Percentiles rank a stretch among this genome's conserved stretches.
phyloP scores from a whole-genome alignment of 192 early-diverging fungal genomes.

The Piromyces finnis region DNA sequence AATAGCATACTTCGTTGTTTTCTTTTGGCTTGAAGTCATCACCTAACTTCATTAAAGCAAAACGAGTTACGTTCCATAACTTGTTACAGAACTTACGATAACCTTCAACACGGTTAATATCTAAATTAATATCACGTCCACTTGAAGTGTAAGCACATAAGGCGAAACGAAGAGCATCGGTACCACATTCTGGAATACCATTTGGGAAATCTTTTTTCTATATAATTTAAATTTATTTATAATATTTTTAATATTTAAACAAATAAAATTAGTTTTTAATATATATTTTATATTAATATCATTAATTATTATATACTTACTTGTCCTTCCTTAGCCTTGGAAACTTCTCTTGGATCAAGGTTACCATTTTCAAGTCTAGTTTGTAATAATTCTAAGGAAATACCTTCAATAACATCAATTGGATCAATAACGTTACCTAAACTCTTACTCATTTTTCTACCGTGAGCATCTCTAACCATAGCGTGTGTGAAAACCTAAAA shows the following conservation, averaged over 20 bases:
- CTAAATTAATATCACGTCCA: slow-evolving; percentile 81
- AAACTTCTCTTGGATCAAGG: slow-evolving; percentile 74
- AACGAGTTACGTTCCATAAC: slow-evolving; percentile 94
- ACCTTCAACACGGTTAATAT: slow-evolving; percentile 89
- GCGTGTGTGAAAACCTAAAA: slow-evolving; percentile 86
- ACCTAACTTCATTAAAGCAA: slow-evolving; percentile 91
- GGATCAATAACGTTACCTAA: slow-evolving; percentile 98
- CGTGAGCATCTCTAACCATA: slow-evolving; percentile 94
- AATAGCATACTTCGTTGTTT: slow-evolving; percentile 9
- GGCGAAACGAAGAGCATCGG: slow-evolving; percentile 80
- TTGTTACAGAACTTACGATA: slow-evolving; percentile 99
- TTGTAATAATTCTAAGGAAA: slow-evolving; percentile 58
- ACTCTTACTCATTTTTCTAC: slow-evolving; percentile 94
- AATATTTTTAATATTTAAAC: not conserved
- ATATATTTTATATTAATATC: too few species aligned
- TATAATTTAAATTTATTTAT: not conserved
- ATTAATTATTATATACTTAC: too few species aligned
- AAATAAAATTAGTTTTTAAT: too few species aligned
- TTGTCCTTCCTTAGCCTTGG: slow-evolving; percentile 71
- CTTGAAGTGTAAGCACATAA: slow-evolving; percentile 55
- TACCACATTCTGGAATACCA: slow-evolving; percentile 95
- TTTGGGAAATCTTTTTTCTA: slow-evolving; percentile 68
- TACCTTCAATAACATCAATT: slow-evolving; percentile 88
- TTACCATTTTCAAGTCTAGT: slow-evolving; percentile 64
- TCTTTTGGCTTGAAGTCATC: slow-evolving; percentile 57